Evolutionary conservation across 805 yeast genomes (phyloP).

Genomic region (Kregervanrija fluxuum): DNA sequence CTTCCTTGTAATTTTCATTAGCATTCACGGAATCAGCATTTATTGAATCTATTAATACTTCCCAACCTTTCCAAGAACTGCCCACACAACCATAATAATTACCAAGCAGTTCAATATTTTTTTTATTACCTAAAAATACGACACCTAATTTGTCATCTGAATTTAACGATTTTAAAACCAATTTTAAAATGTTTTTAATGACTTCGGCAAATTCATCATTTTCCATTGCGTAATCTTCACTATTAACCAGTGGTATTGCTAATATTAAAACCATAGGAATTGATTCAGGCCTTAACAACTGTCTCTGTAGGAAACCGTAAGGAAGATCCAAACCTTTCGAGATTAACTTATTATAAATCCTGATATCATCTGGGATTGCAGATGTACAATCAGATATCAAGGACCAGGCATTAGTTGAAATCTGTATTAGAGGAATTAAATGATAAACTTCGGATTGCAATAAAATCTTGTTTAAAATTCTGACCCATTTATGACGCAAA

Average conservation of each 20-base stretch:
- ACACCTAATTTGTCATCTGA: constrained; percentile 22
- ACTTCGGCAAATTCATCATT: constrained; percentile 16
- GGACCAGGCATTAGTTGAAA: constrained; percentile 46
- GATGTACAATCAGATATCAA: constrained; percentile 24
- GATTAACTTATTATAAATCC: constrained; percentile 30
- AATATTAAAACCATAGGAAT: constrained; percentile 19
- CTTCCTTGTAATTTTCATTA: neutral
- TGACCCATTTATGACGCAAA: constrained; percentile 23
- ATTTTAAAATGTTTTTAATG: constrained; percentile 9
- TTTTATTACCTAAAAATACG: constrained; percentile 20
- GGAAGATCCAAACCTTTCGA: constrained; percentile 37
- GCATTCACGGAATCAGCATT: constrained; percentile 9
- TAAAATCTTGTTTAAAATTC: constrained; percentile 16
- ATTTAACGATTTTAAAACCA: constrained; percentile 10
- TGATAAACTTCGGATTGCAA: neutral
- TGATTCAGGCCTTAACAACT: constrained; percentile 34
- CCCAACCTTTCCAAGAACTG: constrained; percentile 26
- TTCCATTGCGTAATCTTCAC: constrained; percentile 13
- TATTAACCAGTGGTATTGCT: constrained; percentile 19
- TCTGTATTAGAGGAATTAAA: constrained; percentile 32
- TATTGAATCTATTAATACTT: constrained; percentile 15
- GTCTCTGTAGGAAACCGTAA: constrained; percentile 28
- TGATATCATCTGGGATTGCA: constrained; percentile 34
- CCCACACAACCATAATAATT: constrained; percentile 26
- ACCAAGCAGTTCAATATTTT: constrained; percentile 13